A percentile compares a stretch with the other conserved stretches of the same genome.
Evolutionary conservation across 2,329 filamentous ascomycete genomes (phyloP).

Genomic region (Microsporum audouinii): DNA sequence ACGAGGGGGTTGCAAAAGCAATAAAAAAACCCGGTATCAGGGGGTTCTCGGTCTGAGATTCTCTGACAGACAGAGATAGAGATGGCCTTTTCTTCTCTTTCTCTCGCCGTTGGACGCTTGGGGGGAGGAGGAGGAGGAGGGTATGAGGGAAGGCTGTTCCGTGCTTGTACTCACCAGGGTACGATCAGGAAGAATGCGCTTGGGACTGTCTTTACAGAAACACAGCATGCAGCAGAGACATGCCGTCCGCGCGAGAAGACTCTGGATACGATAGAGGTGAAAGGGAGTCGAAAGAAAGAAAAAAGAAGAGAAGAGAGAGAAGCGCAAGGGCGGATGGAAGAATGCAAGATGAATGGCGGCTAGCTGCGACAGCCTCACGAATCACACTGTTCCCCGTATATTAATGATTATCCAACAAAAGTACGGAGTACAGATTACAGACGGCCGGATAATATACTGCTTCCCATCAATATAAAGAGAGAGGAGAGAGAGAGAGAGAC

Average conservation of each 20-base stretch:
- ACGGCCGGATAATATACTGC: background rate
- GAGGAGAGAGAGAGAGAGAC: background rate
- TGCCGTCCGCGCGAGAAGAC: background rate
- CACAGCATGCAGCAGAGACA: background rate
- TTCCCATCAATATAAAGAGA: background rate
- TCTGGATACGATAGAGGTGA: background rate
- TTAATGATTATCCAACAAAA: background rate
- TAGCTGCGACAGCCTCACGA: constrained; percentile 4
- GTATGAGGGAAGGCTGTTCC: background rate
- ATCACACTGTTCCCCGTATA: background rate
- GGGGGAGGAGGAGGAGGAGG: background rate
- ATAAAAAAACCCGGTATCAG: background rate
- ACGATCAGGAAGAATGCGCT: background rate
- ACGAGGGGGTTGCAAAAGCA: background rate
- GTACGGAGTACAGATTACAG: background rate
- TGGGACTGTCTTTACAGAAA: background rate
- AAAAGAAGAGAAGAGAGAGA: background rate
- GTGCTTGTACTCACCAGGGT: background rate
- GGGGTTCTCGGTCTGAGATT: background rate
- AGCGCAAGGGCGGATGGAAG: background rate
- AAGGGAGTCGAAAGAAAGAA: background rate
- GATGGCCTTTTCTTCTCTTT: background rate
- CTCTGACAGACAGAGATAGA: background rate
- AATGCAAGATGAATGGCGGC: background rate
- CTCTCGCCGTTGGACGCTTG: background rate